Conservation (phyloP, 2,329 filamentous ascomycete genomes). For the Chrysoporthe austroafricana region DNA sequence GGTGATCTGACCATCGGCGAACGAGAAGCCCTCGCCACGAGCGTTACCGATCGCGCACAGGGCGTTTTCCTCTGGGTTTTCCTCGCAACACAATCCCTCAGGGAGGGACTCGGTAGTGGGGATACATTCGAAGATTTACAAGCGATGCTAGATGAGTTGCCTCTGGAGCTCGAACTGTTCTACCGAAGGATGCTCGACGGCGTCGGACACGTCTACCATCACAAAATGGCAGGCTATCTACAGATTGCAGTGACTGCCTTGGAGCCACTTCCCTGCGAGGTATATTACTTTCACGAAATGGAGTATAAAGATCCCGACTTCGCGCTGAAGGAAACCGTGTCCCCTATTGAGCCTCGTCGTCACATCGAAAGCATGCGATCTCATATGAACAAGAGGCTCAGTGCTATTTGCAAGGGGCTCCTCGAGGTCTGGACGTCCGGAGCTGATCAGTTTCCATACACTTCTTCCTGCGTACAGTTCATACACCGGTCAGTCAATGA, state of each 20-base stretch:
- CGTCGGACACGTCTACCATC: not conserved
- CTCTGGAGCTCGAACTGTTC: conserved; percentile 30
- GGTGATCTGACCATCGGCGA: not conserved
- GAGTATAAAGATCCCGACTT: conserved; percentile 3
- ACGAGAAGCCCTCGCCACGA: conserved; percentile 25
- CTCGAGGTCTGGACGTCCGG: no score
- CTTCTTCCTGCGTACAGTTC: no score
- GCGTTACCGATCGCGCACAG: conserved; percentile 32
- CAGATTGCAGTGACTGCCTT: not conserved
- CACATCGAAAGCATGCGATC: no score
- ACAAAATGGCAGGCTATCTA: not conserved
- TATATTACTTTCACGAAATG: conserved; percentile 7
- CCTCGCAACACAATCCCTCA: conserved; percentile 34
- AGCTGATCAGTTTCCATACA: no score
- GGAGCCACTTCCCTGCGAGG: not conserved
- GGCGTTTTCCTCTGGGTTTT: conserved; percentile 40
- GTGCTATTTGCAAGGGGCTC: no score
- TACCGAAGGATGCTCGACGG: conserved; percentile 31
- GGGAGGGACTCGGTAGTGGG: conserved; percentile 31
- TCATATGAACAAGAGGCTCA: no score
- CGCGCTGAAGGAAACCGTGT: no score
- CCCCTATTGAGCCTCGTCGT: no score
- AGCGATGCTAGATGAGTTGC: conserved; percentile 25
- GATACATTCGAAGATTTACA: conserved; percentile 29
- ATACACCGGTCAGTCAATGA: no score